Percentiles rank a stretch among this genome's conserved stretches.
Conservation (phyloP, 2,329 filamentous ascomycete genomes). For the Fusarium coicis region DNA sequence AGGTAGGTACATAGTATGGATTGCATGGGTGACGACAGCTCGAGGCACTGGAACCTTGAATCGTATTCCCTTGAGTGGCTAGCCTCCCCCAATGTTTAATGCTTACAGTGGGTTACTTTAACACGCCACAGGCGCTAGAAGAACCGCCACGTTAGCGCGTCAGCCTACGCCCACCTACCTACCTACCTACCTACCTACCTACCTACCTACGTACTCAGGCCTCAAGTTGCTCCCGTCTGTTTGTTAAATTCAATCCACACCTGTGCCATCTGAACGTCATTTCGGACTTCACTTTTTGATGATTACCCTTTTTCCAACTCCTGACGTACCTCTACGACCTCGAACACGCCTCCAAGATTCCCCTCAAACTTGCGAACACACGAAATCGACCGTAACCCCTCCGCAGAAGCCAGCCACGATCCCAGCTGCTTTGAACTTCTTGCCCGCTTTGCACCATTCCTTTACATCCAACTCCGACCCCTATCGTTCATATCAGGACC, state of each 20-base stretch:
- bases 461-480: conserved; percentile 12
- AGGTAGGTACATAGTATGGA: neutral
- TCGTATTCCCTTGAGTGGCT: neutral
- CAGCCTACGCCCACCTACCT: conserved; percentile 5
- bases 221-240: conserved; percentile 15
- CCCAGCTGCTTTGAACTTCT: conserved; percentile 5
- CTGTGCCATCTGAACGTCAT: conserved; percentile 24
- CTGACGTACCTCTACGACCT: neutral
- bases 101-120: conserved; percentile 27
- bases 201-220: conserved; percentile 10
- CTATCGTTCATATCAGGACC: conserved; percentile 15
- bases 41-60: neutral
- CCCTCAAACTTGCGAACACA: neutral
- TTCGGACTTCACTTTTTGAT: conserved; percentile 19
- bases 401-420: neutral
- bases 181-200: neutral
- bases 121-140: conserved; percentile 40
- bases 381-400: neutral
- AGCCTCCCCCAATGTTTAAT: conserved; percentile 11
- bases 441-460: conserved; percentile 29
- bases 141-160: conserved; percentile 40
- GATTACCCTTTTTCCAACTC: conserved; percentile 1
- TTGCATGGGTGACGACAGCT: neutral
- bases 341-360: neutral
- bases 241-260: conserved; percentile 26